Percentiles rank a stretch among this genome's conserved stretches.
Conservation (phyloP, 2,329 filamentous ascomycete species). For the Mycocentrospora acerina region DNA sequence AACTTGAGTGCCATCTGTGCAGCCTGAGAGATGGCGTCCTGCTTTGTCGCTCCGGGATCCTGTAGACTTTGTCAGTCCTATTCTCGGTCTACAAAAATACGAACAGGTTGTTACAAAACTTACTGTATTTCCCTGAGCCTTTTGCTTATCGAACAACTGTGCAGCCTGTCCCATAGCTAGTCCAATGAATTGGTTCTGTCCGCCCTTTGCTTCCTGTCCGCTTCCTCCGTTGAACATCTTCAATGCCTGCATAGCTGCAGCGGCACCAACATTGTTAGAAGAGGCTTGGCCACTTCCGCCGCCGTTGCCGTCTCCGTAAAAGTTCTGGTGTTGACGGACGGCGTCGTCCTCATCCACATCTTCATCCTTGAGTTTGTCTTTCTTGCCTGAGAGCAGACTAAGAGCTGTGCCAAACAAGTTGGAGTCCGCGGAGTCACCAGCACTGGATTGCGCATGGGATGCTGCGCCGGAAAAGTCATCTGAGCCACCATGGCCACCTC, state of each 20-base stretch:
- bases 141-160: conserved; percentile 70
- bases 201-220: conserved; percentile 48
- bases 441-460: conserved; percentile 57
- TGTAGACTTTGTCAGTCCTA: no score
- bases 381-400: conserved; percentile 56
- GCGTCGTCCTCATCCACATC: conserved; percentile 66
- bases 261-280: conserved; percentile 63
- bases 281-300: conserved; percentile 47
- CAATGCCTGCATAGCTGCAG: conserved; percentile 72
- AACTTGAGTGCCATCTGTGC: conserved; percentile 88
- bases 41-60: conserved; percentile 66
- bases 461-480: conserved; percentile 58
- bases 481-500: conserved; percentile 42
- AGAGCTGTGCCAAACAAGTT: conserved; percentile 60
- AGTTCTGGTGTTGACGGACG: conserved; percentile 72
- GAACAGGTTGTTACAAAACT: no score
- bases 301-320: conserved; percentile 59
- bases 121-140: conserved; percentile 56
- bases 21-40: conserved; percentile 75
- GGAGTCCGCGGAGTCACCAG: conserved; percentile 52
- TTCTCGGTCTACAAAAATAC: no score
- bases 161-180: conserved; percentile 86
- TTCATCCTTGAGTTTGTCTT: conserved; percentile 52
- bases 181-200: conserved; percentile 78
- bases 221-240: conserved; percentile 73